Evolutionary conservation across 148 eudicot species (phyloP).

Genomic region (Pouteria glomerata): DNA sequence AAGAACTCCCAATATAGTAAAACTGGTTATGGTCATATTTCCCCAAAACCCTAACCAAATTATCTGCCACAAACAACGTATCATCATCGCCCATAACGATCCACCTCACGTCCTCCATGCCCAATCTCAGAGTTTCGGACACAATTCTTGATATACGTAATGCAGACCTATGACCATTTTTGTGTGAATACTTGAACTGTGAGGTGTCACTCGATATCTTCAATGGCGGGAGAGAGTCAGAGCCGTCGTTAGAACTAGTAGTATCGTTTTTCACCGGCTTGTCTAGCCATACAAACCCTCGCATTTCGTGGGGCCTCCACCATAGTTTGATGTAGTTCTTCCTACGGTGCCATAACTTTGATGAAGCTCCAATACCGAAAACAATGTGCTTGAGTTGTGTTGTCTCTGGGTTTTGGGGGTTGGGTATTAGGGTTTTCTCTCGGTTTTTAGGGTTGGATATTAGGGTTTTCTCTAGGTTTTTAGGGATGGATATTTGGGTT

Average conservation of each 20-base stretch:
- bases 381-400: slow-evolving; percentile 38
- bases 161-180: slow-evolving; percentile 29
- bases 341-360: slow-evolving; percentile 39
- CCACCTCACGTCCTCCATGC: slow-evolving; percentile 40
- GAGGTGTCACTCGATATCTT: slow-evolving; percentile 30
- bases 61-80: slow-evolving; percentile 47
- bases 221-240: slow-evolving; percentile 36
- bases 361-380: slow-evolving; percentile 52
- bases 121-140: slow-evolving; percentile 47
- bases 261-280: not conserved
- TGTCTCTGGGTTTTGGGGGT: slow-evolving; percentile 7
- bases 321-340: slow-evolving; percentile 45
- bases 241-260: not conserved
- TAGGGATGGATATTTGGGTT: no score
- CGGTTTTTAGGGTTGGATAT: no score
- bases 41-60: slow-evolving; percentile 43
- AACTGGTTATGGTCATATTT: slow-evolving; percentile 56
- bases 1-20: slow-evolving; percentile 52
- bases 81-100: slow-evolving; percentile 69
- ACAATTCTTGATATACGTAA: slow-evolving; percentile 55
- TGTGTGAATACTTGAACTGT: slow-evolving; percentile 28
- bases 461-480: no score
- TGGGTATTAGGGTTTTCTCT: not conserved
- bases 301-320: slow-evolving; percentile 51
- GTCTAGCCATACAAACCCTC: slow-evolving; percentile 55